A percentile compares a stretch with the other conserved stretches of the same genome.
These are phyloP conservation scores for Flaveria floridana DNA, from an alignment of 140 eudicot species.

Conservation along the genomic window DNA sequence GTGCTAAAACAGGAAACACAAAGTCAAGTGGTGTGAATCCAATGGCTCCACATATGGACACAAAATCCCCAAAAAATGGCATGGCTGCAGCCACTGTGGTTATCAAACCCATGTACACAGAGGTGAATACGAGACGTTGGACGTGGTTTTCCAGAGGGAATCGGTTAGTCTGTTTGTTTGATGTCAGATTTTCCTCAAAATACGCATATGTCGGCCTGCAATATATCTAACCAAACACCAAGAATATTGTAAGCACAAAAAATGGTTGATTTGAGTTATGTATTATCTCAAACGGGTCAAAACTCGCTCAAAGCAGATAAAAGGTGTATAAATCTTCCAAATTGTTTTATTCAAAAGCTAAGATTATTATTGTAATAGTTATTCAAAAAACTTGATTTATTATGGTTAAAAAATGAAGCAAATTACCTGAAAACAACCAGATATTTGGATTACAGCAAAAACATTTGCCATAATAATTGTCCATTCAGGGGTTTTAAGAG, in stretches of 20 bases:
- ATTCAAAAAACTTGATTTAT: too few species aligned
- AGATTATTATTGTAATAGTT: neutral
- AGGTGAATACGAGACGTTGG: slow-evolving; percentile 37
- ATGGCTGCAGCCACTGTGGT: slow-evolving; percentile 58
- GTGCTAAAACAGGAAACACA: slow-evolving; percentile 57
- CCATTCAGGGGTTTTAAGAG: slow-evolving; percentile 51
- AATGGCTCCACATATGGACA: slow-evolving; percentile 61
- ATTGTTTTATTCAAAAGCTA: too few species aligned
- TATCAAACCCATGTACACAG: slow-evolving; percentile 44
- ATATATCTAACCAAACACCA: slow-evolving; percentile 40
- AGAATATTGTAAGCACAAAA: neutral
- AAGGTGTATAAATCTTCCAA: neutral
- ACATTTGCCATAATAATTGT: slow-evolving; percentile 51
- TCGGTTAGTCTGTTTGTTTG: slow-evolving; percentile 20
- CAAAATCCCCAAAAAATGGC: slow-evolving; percentile 65
- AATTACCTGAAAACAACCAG: slow-evolving; percentile 58
- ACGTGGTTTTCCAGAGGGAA: slow-evolving; percentile 18
- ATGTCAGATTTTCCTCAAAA: slow-evolving; percentile 39
- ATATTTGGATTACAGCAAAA: slow-evolving; percentile 56
- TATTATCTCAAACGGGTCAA: slow-evolving; percentile 3
- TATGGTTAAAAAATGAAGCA: neutral
- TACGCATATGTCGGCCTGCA: slow-evolving; percentile 59
- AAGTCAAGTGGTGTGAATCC: slow-evolving; percentile 70
- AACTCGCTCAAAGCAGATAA: neutral
- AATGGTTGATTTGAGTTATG: neutral